A percentile compares a stretch with the other conserved stretches of the same genome.
phyloP scores from a whole-genome alignment of 768 basidiomycete genomes.

The Calocybe cyanea region DNA sequence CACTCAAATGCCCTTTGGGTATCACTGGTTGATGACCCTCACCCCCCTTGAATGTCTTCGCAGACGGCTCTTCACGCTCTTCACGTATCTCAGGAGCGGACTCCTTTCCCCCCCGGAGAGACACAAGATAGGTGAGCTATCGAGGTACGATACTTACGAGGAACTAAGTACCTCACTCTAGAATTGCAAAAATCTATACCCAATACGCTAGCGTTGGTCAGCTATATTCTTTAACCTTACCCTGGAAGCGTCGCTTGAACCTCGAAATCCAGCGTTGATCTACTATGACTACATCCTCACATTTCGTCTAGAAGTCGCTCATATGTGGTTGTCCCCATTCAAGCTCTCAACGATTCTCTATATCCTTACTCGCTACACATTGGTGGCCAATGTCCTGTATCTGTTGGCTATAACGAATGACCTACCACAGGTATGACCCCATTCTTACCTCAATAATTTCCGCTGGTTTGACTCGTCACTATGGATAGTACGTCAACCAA shows the following conservation, averaged over 20 bases:
- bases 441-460: background rate
- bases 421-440: constrained; percentile 14
- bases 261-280: constrained; percentile 1
- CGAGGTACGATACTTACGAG: too few species aligned
- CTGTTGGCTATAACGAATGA: constrained; percentile 17
- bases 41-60: too few species aligned
- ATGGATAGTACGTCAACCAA: background rate
- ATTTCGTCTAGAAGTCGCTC: constrained; percentile 20
- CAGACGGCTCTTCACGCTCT: background rate
- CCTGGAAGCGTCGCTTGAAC: too few species aligned
- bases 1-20: too few species aligned
- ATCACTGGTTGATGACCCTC: too few species aligned
- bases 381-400: constrained; percentile 24
- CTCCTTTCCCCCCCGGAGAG: background rate
- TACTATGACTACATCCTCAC: constrained; percentile 25
- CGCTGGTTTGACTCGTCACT: background rate
- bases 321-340: constrained; percentile 22
- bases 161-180: background rate
- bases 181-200: constrained; percentile 5
- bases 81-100: constrained; percentile 1
- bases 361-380: constrained; percentile 23
- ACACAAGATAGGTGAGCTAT: background rate
- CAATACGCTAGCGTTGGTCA: constrained; percentile 11
- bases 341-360: constrained; percentile 21
- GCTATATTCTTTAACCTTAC: background rate